Conservation (phyloP, 768 basidiomycete genomes). For the Boletus vermiculosoides region DNA sequence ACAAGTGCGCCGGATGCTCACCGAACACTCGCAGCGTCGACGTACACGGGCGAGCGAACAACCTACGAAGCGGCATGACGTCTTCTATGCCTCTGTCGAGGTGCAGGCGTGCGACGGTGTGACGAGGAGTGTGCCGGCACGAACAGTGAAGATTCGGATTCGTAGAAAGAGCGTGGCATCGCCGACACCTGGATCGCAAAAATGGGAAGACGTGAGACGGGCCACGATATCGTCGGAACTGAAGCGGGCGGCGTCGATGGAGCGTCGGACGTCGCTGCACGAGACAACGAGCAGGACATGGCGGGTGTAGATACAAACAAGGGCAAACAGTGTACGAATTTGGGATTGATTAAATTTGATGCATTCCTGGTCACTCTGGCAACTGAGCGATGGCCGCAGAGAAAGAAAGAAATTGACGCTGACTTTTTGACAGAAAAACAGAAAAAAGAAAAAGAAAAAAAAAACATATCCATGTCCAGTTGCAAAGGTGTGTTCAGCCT, state of each 20-base stretch:
- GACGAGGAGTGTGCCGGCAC: neutral
- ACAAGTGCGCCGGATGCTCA: constrained; percentile 22
- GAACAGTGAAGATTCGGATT: constrained; percentile 12
- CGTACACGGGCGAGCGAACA: constrained; percentile 18
- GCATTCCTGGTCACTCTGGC: constrained; percentile 11
- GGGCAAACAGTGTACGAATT: constrained; percentile 10
- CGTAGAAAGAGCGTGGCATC: constrained; percentile 18
- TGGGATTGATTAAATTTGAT: neutral
- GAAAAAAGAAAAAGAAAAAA: neutral
- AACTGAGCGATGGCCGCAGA: constrained; percentile 9
- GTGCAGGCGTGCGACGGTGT: constrained; percentile 1
- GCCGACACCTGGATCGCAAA: constrained; percentile 18
- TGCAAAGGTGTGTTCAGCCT: constrained; percentile 6
- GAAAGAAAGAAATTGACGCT: neutral
- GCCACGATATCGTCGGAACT: constrained; percentile 31
- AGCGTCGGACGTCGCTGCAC: constrained; percentile 24
- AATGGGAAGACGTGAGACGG: constrained; percentile 14
- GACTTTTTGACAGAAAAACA: neutral
- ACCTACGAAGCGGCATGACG: constrained; percentile 25
- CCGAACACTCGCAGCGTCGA: constrained; percentile 18
- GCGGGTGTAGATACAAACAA: constrained; percentile 24
- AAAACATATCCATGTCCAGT: neutral
- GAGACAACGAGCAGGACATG: constrained; percentile 11
- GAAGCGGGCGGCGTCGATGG: constrained; percentile 29
- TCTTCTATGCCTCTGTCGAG: constrained; percentile 26